Evolutionary conservation across 257 asterid species (phyloP).

Genomic region (Sherardia arvensis): DNA sequence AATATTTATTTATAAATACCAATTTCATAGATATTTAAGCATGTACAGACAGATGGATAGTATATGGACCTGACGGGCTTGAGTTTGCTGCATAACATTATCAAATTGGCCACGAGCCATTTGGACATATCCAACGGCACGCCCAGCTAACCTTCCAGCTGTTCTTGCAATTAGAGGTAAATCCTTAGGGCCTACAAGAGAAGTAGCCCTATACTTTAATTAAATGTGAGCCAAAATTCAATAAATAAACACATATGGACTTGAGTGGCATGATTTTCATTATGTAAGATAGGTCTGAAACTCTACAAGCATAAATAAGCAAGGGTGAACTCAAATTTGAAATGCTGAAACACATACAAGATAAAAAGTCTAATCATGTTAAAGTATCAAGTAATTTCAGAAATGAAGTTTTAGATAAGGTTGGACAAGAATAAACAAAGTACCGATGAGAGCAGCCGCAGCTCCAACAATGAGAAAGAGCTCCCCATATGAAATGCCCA

Average conservation of each 20-base stretch:
- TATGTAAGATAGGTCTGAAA: neutral
- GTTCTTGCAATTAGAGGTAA: slow-evolving; percentile 43
- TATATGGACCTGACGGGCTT: slow-evolving; percentile 62
- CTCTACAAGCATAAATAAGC: neutral
- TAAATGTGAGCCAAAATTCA: neutral
- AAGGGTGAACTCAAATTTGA: neutral
- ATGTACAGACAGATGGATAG: neutral
- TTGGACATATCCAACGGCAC: slow-evolving; percentile 77
- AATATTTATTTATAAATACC: too few species aligned
- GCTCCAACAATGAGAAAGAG: slow-evolving; percentile 73
- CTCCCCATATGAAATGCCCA: slow-evolving; percentile 80
- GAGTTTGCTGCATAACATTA: slow-evolving; percentile 73
- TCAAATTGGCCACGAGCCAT: slow-evolving; percentile 84
- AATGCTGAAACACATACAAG: too few species aligned
- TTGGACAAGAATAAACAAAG: neutral
- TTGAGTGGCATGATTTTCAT: neutral
- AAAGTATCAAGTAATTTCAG: neutral
- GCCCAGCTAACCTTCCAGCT: slow-evolving; percentile 79
- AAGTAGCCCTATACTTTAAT: neutral
- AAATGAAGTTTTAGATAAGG: neutral
- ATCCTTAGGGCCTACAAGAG: slow-evolving; percentile 20
- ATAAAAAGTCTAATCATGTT: neutral
- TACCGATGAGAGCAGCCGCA: slow-evolving; percentile 74
- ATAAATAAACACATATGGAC: neutral
- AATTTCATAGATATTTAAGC: neutral